Base-by-base conservation (phyloP, 2,329 filamentous ascomycete genomes). In the Alternaria atra region DNA sequence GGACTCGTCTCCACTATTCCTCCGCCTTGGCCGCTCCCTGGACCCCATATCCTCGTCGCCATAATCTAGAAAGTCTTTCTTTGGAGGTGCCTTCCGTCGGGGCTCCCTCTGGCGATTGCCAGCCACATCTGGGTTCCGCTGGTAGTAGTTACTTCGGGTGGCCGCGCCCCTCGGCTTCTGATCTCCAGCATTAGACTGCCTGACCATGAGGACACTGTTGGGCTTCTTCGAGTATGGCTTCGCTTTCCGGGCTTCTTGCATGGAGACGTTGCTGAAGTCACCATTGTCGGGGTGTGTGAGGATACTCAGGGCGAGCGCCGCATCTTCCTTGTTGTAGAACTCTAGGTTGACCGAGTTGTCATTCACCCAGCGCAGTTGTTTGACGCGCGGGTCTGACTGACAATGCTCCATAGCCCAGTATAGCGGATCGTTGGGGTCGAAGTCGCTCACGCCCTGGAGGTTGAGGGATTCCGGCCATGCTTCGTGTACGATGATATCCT, bases 321-420 rank as follows among this genome's bases (percentile, higher is more conserved):
- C 88, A 12, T 84, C 79, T 44, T 85, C 82, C 12, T 82, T 73
- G 35, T 81, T 84, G 58, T 83, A 82, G 80, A 95, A 98, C 53
- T 97, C 80, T 54, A 97, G 83, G 75, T 98, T 98, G 64, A 93
- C 92, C 0, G 93, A 94, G 6, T 88, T 89, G 78, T 99, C 95
- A 77, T 98, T 92, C 67, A 99, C 93, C 95, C 95, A 99, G 80
- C 98, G 93, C 65, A 97, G 84, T 63, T 72, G 66, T 51, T 74
- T 75, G 42, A 73, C 87, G 85, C 57, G 86, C 82, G 58, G 89
- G 83, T 53, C 81, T 73, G 56, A 84, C 83, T 81, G 72, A 23
- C 86, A 93, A 77, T 95, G 87, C 64, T 91, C 85, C 48, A 83
- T 80, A 8, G 92, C 87, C 71, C 93, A 97, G 60, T 86, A 83